These are phyloP conservation scores for Salix arbutifolia DNA, from an alignment of 345 rosid genomes.

Conservation along the genomic window DNA sequence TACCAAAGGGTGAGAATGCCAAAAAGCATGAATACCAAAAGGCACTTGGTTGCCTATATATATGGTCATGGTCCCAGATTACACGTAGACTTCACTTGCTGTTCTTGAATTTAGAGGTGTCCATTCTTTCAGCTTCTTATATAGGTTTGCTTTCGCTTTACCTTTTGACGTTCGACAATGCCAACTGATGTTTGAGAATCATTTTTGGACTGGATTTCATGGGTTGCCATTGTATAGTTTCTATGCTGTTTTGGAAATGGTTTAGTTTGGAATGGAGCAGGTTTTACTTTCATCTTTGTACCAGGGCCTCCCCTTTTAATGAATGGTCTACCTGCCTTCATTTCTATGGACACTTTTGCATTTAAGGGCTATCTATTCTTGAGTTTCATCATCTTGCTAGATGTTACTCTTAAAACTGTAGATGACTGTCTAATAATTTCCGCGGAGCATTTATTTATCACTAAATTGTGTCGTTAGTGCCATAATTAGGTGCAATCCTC, in stretches of 20 bases:
- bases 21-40: no score
- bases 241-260: neutral
- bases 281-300: neutral
- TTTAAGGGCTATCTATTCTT: slow-evolving; percentile 11
- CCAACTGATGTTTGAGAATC: neutral
- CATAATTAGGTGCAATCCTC: neutral
- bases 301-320: slow-evolving; percentile 7
- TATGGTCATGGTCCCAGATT: no score
- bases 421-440: slow-evolving; percentile 6
- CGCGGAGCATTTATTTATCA: neutral
- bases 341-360: slow-evolving; percentile 5
- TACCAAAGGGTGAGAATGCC: no score
- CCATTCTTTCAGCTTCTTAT: slow-evolving; percentile 19
- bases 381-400: slow-evolving; percentile 6
- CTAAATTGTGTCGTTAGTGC: slow-evolving; percentile 5
- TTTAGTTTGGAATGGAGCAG: neutral
- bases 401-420: slow-evolving; percentile 9
- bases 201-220: neutral
- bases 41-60: no score
- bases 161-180: slow-evolving; percentile 10
- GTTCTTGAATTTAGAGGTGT: neutral
- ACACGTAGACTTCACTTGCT: no score
- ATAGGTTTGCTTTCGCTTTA: slow-evolving; percentile 11
- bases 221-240: no score
- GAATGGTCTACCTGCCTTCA: neutral